Evolutionary conservation across 179 eudicot genomes (phyloP).

Genomic region (Monotropa hypopitys): DNA sequence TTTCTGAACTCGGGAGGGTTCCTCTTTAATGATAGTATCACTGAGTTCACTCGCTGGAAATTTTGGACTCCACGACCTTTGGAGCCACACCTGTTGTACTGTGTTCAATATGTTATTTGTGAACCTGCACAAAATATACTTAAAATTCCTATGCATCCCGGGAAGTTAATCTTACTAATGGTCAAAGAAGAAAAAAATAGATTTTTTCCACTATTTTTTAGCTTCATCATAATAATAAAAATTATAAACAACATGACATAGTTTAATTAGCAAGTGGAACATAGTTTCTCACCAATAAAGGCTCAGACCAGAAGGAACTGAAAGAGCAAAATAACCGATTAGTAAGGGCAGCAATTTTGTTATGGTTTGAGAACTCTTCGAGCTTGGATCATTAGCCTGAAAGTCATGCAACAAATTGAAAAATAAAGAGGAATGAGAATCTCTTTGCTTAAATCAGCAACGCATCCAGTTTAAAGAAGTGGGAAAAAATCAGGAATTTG

Average conservation of each 20-base stretch:
- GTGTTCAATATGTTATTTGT: slow-evolving; percentile 89
- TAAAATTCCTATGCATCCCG: background rate
- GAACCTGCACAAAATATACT: slow-evolving; percentile 42
- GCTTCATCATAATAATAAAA: background rate
- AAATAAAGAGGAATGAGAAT: background rate
- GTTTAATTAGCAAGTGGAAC: background rate
- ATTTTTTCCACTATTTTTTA: background rate
- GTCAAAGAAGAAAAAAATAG: background rate
- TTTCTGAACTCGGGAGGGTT: slow-evolving; percentile 25
- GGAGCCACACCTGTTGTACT: slow-evolving; percentile 86
- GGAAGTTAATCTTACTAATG: background rate
- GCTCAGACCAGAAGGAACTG: slow-evolving; percentile 95
- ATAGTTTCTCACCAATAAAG: slow-evolving; percentile 65
- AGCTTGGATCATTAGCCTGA: slow-evolving; percentile 43
- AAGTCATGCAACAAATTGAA: background rate
- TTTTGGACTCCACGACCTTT: slow-evolving; percentile 68
- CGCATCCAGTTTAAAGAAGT: background rate
- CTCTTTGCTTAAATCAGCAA: background rate
- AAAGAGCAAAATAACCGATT: slow-evolving; percentile 90
- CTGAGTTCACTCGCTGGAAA: slow-evolving; percentile 40
- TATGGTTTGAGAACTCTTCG: slow-evolving; percentile 46
- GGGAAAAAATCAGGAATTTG: background rate
- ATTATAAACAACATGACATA: background rate
- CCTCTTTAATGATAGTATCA: slow-evolving; percentile 26
- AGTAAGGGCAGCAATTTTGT: slow-evolving; percentile 64